Evolutionary conservation across 2,329 filamentous ascomycete genomes (phyloP).

Genomic region (Shiraia sp.): DNA sequence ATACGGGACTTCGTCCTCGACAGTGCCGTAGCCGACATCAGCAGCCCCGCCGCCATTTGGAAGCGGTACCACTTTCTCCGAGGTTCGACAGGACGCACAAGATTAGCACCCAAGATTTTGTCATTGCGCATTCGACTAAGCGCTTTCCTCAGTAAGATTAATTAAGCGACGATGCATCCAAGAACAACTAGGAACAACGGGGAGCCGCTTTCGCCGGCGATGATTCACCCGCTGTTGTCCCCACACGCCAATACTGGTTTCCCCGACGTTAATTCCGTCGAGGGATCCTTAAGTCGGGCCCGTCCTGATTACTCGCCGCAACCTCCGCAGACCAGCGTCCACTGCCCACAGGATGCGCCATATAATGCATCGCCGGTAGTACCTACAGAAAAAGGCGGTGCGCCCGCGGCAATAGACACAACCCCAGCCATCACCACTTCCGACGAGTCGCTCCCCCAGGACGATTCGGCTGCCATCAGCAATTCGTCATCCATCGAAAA

Average conservation of each 20-base stretch:
- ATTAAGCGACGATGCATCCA: conserved; percentile 29
- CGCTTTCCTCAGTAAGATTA: conserved; percentile 12
- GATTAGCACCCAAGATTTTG: too few species aligned
- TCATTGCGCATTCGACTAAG: conserved; percentile 16
- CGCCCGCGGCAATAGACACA: conserved; percentile 27
- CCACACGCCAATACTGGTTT: conserved; percentile 33
- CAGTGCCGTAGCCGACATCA: background rate
- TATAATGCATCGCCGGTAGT: conserved; percentile 38
- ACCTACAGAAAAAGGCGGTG: conserved; percentile 29
- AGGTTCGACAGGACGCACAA: conserved; percentile 10
- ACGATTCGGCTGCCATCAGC: conserved; percentile 26
- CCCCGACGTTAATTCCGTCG: conserved; percentile 40
- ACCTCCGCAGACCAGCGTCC: conserved; percentile 27
- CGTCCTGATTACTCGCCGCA: conserved; percentile 31
- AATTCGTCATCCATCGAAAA: conserved; percentile 42
- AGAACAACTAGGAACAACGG: conserved; percentile 25
- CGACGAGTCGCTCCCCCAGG: conserved; percentile 32
- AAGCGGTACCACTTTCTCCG: conserved; percentile 6
- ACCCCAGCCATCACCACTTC: conserved; percentile 20
- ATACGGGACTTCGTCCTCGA: conserved; percentile 16
- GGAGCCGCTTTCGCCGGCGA: conserved; percentile 40
- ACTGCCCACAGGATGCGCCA: conserved; percentile 20
- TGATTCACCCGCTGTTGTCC: conserved; percentile 40
- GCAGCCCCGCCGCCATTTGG: too few species aligned
- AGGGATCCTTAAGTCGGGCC: conserved; percentile 29